phyloP scores from a whole-genome alignment of 257 asterid species.

The Verbena officinalis region DNA sequence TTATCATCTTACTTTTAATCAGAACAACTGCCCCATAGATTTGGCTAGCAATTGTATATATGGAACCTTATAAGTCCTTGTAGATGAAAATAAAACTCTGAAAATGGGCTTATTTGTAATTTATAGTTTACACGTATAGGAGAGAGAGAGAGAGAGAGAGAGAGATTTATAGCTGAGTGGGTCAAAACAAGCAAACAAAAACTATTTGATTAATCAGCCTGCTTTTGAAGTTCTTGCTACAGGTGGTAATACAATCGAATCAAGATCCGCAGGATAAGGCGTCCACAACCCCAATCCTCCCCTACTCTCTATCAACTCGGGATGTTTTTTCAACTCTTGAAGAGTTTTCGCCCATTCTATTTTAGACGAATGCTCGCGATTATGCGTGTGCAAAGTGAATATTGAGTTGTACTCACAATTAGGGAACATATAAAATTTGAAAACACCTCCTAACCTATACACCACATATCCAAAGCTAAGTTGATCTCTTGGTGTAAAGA shows the following conservation, averaged over 20 bases:
- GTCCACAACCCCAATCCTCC: slow-evolving; percentile 97
- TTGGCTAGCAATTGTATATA: too few relatives aligned
- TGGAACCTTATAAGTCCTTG: too few relatives aligned
- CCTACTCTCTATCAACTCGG: slow-evolving; percentile 79
- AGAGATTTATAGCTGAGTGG: slow-evolving; percentile 5
- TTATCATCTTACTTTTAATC: too few relatives aligned
- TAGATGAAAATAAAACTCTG: too few relatives aligned
- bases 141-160: background rate
- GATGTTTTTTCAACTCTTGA: slow-evolving; percentile 68
- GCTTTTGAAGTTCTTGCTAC: slow-evolving; percentile 89
- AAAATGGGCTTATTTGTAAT: too few relatives aligned
- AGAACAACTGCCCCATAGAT: too few relatives aligned
- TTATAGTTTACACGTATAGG: too few relatives aligned
- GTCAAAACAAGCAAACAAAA: slow-evolving; percentile 19
- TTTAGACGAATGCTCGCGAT: slow-evolving; percentile 90
- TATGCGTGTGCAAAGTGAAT: slow-evolving; percentile 81
- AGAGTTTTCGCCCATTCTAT: slow-evolving; percentile 92
- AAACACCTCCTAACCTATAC: slow-evolving; percentile 65
- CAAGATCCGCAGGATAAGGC: slow-evolving; percentile 84
- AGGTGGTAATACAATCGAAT: slow-evolving; percentile 73
- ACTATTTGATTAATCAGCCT: slow-evolving; percentile 48
- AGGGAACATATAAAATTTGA: slow-evolving; percentile 82
- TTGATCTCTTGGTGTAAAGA: slow-evolving; percentile 96
- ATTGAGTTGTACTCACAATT: slow-evolving; percentile 94
- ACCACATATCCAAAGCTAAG: slow-evolving; percentile 93